Evolutionary conservation across 495 filamentous ascomycete genomes (phyloP), one percentile per base, ranked within the genome.

Genomic region (Penicillium cosmopolitanum): DNA sequence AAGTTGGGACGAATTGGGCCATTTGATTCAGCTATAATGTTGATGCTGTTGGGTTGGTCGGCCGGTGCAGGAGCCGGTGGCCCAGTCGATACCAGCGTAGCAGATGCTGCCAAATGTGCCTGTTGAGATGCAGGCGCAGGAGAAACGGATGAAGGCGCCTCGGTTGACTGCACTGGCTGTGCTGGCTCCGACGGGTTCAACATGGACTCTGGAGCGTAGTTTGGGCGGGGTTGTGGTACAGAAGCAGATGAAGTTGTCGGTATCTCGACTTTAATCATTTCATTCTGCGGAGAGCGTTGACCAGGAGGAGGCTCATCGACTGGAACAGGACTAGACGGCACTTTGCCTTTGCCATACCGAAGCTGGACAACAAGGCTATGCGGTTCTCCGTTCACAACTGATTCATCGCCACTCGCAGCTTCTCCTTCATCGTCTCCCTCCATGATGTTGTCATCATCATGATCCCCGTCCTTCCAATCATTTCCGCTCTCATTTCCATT

Each of bases 381-480:
- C 21, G 75, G 73, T 18, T 86, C 79, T 2, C 80, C 84, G 18
- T 85, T 76, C 36, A 82, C 77, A 23, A 85, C 78, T 5, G 77
- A 79, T 36, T 85, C 85, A 46, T 86, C 86, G 31, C 82, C 82
- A 21, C 83, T 81, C 51, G 79, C 64, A 51, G 80, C 74, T n/a
- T 87, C 86, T 50, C 86, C 87, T 43, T 87, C 87, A 51, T 87
- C 80, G 50, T 87, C 87, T 43, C 84, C 85, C 43, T 87, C 85
- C 15, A 84, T 81, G 12, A 85, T 82, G 48, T 87, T 84, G n/a
- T 89, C 87, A 6, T 88, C 84, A 23, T 88, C 84, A 21, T 86
- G 87, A 57, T 92, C 87, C 40, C 89, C 89, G 25, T 85, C 88
- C 63, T 84, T 72, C 84, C 84, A 89, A 48, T 87, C 84, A 55